Conservation (phyloP, 805 yeast genomes). For the Saturnispora diversa region DNA sequence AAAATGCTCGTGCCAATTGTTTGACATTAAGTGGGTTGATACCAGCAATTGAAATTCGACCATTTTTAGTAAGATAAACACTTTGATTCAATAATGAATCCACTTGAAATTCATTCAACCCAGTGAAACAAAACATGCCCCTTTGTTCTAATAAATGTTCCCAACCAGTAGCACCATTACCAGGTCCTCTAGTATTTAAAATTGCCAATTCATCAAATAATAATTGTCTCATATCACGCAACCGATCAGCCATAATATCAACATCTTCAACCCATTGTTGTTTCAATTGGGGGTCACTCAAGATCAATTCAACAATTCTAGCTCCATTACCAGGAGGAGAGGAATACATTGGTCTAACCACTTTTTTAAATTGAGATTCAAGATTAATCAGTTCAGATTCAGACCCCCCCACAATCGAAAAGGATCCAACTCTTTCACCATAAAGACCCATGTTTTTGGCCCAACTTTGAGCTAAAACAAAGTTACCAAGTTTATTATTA, state of each 20-base stretch:
- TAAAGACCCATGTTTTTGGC: slow-evolving; percentile 93
- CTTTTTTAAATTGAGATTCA: slow-evolving; percentile 64
- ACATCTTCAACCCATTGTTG: slow-evolving; percentile 78
- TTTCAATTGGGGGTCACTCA: slow-evolving; percentile 51
- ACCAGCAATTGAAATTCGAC: slow-evolving; percentile 88
- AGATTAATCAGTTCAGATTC: slow-evolving; percentile 42
- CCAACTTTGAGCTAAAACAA: slow-evolving; percentile 77
- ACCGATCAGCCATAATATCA: slow-evolving; percentile 67
- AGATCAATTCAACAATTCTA: slow-evolving; percentile 72
- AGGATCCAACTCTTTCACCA: slow-evolving; percentile 90
- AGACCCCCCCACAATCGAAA: slow-evolving; percentile 53
- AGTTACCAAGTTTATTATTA: slow-evolving; percentile 40
- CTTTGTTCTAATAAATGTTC: slow-evolving; percentile 79
- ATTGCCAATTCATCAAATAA: slow-evolving; percentile 48
- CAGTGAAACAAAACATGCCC: slow-evolving; percentile 96
- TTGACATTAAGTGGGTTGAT: slow-evolving; percentile 74
- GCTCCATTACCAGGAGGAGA: slow-evolving; percentile 96
- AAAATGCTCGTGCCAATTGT: slow-evolving; percentile 40
- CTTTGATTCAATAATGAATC: slow-evolving; percentile 55
- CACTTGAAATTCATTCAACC: slow-evolving; percentile 65
- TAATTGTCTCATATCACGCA: slow-evolving; percentile 59
- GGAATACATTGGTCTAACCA: slow-evolving; percentile 81
- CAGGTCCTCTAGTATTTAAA: slow-evolving; percentile 25
- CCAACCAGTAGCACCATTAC: slow-evolving; percentile 61
- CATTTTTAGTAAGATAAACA: slow-evolving; percentile 82